Evolutionary conservation across 192 early-diverging fungal genomes (phyloP), one percentile per base, ranked within the genome.

Genomic region (Backusella tuberculispora): DNA sequence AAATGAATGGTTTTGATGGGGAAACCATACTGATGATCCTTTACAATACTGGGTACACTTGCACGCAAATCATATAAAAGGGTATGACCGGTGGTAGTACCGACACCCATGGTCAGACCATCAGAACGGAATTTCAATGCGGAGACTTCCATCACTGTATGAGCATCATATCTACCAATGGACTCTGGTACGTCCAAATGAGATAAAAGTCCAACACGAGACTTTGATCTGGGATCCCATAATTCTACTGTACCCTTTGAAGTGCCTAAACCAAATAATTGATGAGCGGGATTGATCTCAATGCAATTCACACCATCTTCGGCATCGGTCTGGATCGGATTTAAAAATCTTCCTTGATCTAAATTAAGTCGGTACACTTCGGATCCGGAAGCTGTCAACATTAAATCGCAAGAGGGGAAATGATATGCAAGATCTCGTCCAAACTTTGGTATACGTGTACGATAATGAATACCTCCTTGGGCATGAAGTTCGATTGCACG

Each of bases 21-120:
- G 78, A 93, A 90, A 17, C 96, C 96, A 80, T 97, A 99, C 83
- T 97, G 95, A 83, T 99, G 98, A 87, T 99, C 98, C 86, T 98
- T 98, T 77, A 96, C 86, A 63, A 94, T 84, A 73, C 91, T 87
- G 9, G 98, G 98, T 21, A 87, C 83, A 66, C 87, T 88, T 78
- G 90, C 88, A 53, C 98, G 90, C 78, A 99, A 85, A 87, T 99
- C 98, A 79, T 98, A 98, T 43, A 97, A 85, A 41, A 98, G 78
- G 19, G 95, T 92, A 63, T 97, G 96, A 26, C 98, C 98, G 37
- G 93, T 92, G 8, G 92, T 90, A 6, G 96, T 98, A 60, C 98
- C 98, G 1, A 95, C 91, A 12, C 90, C 95, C 71, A 91, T 85
- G 17, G 89, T 87, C 71, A 99, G 84, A 6, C 98, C 98, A 80